Evolutionary conservation across 306 rosid species (phyloP), one percentile per base, ranked within the genome.

Genomic region (Oxytropis ochrocephala): DNA sequence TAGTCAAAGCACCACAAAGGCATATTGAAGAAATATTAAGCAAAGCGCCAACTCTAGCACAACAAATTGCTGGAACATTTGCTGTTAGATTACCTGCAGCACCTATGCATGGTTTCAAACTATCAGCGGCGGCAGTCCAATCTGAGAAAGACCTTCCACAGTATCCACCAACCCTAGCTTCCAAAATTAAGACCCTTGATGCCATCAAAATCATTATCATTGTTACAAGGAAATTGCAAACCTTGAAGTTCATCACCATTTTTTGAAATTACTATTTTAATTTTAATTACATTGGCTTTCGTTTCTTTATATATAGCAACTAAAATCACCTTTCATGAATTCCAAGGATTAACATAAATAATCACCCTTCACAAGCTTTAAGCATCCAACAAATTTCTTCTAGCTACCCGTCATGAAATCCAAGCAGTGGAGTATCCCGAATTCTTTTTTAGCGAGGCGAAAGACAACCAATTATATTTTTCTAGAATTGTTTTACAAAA

Each of bases 111-210:
- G 96, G 98, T 53, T 86, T 86, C 35, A 92, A 24, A 55, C 96
- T 88, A 1, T 84, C 80, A 4, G 98, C 98, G 0, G 98, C 98
- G 0, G 96, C 98, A 1, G 89, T 72, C 50, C 85, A 77, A 18
- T 89, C 86, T 0, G 98, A 88, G n/a, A 89, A 88, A 3, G 3
- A 24, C 82, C 18, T 81, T 53, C 96, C 98, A 41, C 98, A 90
- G 44, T 32, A 93, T 91, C 0, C 91, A 93, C 0, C 77, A 89
- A n/a, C 74, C 88, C 29, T 24, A 12, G 16, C 81, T 64, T 56
- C 77, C 60, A 65, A 29, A 47, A 81, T 42, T 12, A 72, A 14
- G 5, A 32, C 53, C 11, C 62, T 6, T 70, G 83, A 69, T 50
- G 69, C 69, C 75, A 82, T 3, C 49, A 78, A 1, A 27, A 79